phyloP scores from a whole-genome alignment of 2,329 filamentous ascomycete species.

The Rutstroemia sp. region DNA sequence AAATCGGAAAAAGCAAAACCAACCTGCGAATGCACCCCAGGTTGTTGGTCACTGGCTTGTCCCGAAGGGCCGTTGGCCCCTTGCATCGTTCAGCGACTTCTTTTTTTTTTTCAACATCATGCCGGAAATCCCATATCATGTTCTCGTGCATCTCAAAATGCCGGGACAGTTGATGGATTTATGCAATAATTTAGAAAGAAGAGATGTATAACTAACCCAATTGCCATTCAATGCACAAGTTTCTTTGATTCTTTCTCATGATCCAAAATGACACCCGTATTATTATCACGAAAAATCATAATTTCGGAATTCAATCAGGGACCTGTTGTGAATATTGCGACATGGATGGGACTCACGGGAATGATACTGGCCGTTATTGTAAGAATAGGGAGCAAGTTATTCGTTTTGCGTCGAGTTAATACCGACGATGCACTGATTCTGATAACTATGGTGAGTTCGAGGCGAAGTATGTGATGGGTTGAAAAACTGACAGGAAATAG shows the following conservation, averaged over 20 bases:
- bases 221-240: not conserved
- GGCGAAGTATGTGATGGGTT: slow-evolving; percentile 4
- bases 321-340: slow-evolving; percentile 33
- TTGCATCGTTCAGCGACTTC: not conserved
- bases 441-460: slow-evolving; percentile 11
- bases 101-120: not conserved
- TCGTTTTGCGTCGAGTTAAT: slow-evolving; percentile 11
- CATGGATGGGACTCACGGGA: slow-evolving; percentile 32
- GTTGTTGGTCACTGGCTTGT: not conserved
- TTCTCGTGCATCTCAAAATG: not conserved
- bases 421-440: slow-evolving; percentile 15
- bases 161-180: not conserved
- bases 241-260: not conserved
- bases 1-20: no score
- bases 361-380: slow-evolving; percentile 32
- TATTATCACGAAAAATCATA: slow-evolving; percentile 20
- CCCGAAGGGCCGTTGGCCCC: not conserved
- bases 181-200: not conserved
- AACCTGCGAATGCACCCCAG: no score
- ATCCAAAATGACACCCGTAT: not conserved
- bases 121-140: not conserved
- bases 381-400: slow-evolving; percentile 25
- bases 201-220: slow-evolving; percentile 1
- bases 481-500: slow-evolving; percentile 6
- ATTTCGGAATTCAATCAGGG: slow-evolving; percentile 34